Evolutionary conservation across 208 protist genomes (phyloP).

Genomic region (Trypanosoma scelopori): DNA sequence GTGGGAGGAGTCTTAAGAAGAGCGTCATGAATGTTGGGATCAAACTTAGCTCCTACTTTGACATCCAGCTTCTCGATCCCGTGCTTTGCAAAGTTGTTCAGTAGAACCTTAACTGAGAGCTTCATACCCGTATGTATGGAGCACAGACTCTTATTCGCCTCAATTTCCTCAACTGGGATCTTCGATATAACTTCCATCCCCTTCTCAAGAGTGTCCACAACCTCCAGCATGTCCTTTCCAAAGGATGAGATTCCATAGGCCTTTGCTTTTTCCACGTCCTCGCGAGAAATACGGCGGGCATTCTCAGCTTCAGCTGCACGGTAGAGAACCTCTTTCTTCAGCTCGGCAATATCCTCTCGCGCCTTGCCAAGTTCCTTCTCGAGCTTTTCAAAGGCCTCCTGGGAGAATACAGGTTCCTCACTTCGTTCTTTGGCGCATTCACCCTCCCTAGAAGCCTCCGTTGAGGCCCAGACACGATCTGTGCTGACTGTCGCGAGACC

Average conservation of each 20-base stretch:
- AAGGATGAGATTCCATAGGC: conserved; percentile 88
- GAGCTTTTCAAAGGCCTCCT: conserved; percentile 34
- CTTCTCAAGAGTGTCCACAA: conserved; percentile 91
- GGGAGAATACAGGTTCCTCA: conserved; percentile 23
- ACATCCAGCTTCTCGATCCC: conserved; percentile 88
- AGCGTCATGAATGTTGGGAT: conserved; percentile 91
- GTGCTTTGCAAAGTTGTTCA: conserved; percentile 83
- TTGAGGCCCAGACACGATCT: conserved; percentile 42
- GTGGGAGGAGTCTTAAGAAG: conserved; percentile 76
- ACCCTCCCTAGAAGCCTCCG: conserved; percentile 17
- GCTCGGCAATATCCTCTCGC: conserved; percentile 52
- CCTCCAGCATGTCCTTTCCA: conserved; percentile 92
- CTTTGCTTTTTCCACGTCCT: conserved; percentile 90
- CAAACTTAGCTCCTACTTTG: conserved; percentile 68
- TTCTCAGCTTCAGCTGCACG: conserved; percentile 89
- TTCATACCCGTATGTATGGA: conserved; percentile 85
- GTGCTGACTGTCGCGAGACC: conserved; percentile 26
- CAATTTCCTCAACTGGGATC: conserved; percentile 48
- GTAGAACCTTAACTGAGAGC: conserved; percentile 81
- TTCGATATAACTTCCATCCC: conserved; percentile 71
- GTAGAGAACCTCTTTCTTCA: conserved; percentile 88
- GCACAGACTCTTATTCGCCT: conserved; percentile 54
- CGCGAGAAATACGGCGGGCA: conserved; percentile 80
- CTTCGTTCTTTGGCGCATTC: conserved; percentile 22
- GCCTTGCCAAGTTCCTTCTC: conserved; percentile 74